phyloP scores from a whole-genome alignment of 352 stramenopile species.

The Thalassiosira hispida region DNA sequence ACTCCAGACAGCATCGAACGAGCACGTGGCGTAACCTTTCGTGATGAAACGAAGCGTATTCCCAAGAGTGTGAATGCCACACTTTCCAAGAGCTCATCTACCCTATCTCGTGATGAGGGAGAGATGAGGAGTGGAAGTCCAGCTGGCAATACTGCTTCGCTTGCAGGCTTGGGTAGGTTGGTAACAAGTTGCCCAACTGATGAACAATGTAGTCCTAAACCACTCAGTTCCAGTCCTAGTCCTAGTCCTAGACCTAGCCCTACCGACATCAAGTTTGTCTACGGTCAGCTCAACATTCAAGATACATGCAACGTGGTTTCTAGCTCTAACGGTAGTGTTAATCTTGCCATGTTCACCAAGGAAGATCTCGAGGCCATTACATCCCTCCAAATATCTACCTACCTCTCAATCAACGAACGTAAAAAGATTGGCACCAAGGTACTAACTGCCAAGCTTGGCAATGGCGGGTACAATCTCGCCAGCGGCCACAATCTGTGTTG shows the following conservation, averaged over 20 bases:
- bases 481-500: not conserved
- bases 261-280: too few relatives aligned
- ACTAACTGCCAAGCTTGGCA: conserved; percentile 6
- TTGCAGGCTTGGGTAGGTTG: too few relatives aligned
- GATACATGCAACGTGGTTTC: not conserved
- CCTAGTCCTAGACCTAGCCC: too few relatives aligned
- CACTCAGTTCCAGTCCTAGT: too few relatives aligned
- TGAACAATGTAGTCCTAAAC: too few relatives aligned
- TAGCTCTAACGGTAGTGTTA: too few relatives aligned
- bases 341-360: conserved; percentile 19
- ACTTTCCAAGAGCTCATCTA: not conserved
- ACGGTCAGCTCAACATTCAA: not conserved
- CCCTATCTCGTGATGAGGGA: not conserved
- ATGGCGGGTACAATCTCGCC: not conserved
- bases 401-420: conserved; percentile 11
- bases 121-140: too few relatives aligned
- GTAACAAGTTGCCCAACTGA: too few relatives aligned
- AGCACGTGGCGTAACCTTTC: not conserved
- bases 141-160: too few relatives aligned
- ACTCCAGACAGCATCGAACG: conserved; percentile 2
- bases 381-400: conserved; percentile 3
- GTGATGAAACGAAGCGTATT: not conserved
- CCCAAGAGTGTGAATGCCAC: not conserved
- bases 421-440: conserved; percentile 23
- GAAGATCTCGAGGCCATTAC: conserved; percentile 19